A percentile compares a stretch with the other conserved stretches of the same genome.
These are phyloP conservation scores for Rhizophlyctis rosea DNA, from an alignment of 192 early-diverging fungal species.

Conservation along the genomic window DNA sequence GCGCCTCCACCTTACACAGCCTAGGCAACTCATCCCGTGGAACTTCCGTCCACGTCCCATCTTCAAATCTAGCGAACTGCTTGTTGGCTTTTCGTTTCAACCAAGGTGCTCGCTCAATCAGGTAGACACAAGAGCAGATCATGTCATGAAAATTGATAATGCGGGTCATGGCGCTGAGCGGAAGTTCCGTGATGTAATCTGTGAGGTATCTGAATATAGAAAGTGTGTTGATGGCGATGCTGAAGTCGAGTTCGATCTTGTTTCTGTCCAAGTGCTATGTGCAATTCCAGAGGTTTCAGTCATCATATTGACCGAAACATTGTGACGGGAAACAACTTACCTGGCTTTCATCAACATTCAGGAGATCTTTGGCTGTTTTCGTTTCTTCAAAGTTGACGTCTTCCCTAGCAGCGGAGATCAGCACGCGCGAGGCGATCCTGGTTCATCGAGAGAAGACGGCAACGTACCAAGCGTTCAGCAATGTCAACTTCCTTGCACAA, in stretches of 20 bases:
- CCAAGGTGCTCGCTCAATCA: constrained; percentile 45
- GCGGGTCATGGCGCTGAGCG: constrained; percentile 31
- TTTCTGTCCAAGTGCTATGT: constrained; percentile 7
- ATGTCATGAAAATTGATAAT: constrained; percentile 40
- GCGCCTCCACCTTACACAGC: constrained; percentile 43
- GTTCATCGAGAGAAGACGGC: too few relatives aligned
- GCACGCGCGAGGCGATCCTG: neutral
- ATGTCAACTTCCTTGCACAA: constrained; percentile 34
- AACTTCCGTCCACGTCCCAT: constrained; percentile 37
- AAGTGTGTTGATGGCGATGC: constrained; percentile 33
- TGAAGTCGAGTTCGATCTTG: constrained; percentile 33
- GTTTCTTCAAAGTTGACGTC: neutral
- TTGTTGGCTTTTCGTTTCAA: constrained; percentile 2
- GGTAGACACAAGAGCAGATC: constrained; percentile 21
- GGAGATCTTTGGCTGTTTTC: constrained; percentile 1
- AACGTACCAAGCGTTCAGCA: constrained; percentile 31
- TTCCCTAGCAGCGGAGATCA: too few relatives aligned
- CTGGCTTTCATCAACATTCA: constrained; percentile 10
- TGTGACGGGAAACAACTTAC: constrained; percentile 3
- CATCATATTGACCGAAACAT: too few relatives aligned
- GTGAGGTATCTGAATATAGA: constrained; percentile 45
- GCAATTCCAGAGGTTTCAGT: constrained; percentile 1
- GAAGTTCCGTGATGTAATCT: constrained; percentile 29
- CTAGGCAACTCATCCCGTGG: constrained; percentile 31
- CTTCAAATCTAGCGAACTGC: constrained; percentile 32